Base-by-base conservation (phyloP, 495 filamentous ascomycete species). In the Darksidea phi region DNA sequence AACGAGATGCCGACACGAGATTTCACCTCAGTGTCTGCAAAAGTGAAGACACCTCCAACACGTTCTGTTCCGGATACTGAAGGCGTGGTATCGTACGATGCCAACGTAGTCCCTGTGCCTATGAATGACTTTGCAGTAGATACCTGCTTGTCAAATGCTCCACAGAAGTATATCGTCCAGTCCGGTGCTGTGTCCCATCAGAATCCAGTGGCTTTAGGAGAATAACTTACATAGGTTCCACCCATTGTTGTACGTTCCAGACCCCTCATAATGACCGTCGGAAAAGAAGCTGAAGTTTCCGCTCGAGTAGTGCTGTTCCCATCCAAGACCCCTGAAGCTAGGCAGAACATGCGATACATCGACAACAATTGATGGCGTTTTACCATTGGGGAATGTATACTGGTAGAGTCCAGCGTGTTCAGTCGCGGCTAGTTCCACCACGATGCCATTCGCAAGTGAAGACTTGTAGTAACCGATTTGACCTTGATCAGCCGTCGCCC, bases 1-100 rank as follows among this genome's bases (percentile, higher is more conserved):
- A 84, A 89, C 12, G 86, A 89, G 23, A 89, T 83, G 1, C 87
- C 87, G 4, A 90, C 86, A 10, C 83, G 78, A 8, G 86, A 88
- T 6, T 74, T 78, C 4, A 90, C 75, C 25, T 64, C 65, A 36
- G 52, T 68, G 32, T 72, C 74, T 20, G 38, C 28, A 32, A 74
- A 74, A 11, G 69, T 59, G 49, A 72, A 74, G 7, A 74, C 72
- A 26, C 58, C 72, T 10, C 72, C 72, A 23, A 70, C 49, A 0
- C 70, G 57, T 32, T 70, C 51, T 26, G 43, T 58, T 15, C 61
- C 59, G 12, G 61, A 63, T 15, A 66, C 64, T 2, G 53, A 54
- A 28, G 26, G 12, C 3, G 50, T 60, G 6, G 43, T 59, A 18
- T 59, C 70, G 48, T 70, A 71, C 2, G 54, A 59, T n/a, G 26